Evolutionary conservation across 1,284 basidiomycete genomes (phyloP).

Genomic region (Cutaneotrichosporon cutaneum): DNA sequence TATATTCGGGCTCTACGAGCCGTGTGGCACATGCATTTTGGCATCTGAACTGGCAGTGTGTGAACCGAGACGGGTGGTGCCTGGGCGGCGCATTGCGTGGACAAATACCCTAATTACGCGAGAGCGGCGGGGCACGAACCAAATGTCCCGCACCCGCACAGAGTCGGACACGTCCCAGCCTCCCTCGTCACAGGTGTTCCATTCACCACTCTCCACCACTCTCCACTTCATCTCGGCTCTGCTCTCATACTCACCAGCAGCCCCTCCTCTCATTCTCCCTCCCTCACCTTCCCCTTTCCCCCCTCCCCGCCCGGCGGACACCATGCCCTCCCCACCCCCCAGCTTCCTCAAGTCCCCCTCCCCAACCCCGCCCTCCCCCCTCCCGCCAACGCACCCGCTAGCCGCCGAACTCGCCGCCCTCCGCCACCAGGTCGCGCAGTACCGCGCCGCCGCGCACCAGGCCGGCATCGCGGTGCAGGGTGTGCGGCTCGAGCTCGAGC

Average conservation of each 20-base stretch:
- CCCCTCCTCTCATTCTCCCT: not conserved
- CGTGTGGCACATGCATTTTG: not conserved
- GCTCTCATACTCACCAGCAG: not conserved
- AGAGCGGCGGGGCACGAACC: not conserved
- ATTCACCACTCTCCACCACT: too few relatives aligned
- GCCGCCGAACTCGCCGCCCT: conserved; percentile 64
- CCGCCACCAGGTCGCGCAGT: conserved; percentile 63
- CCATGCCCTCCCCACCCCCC: not conserved
- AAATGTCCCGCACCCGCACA: not conserved
- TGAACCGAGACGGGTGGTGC: too few relatives aligned
- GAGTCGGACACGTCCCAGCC: not conserved
- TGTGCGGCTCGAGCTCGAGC: conserved; percentile 44
- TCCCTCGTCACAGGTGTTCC: too few relatives aligned
- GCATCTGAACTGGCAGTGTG: too few relatives aligned
- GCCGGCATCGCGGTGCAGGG: conserved; percentile 51
- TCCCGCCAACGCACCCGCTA: conserved; percentile 59
- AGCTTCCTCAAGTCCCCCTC: not conserved
- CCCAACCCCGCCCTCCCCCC: conserved; percentile 37
- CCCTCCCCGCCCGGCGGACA: not conserved
- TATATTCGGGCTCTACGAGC: not conserved
- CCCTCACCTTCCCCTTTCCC: not conserved
- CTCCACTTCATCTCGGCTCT: not conserved
- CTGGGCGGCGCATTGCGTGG: not conserved
- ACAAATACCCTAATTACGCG: not conserved
- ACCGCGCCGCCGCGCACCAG: conserved; percentile 55